Evolutionary conservation across 148 eudicot species (phyloP), one percentile per base, ranked within the genome.

Genomic region (Selenicereus undatus): DNA sequence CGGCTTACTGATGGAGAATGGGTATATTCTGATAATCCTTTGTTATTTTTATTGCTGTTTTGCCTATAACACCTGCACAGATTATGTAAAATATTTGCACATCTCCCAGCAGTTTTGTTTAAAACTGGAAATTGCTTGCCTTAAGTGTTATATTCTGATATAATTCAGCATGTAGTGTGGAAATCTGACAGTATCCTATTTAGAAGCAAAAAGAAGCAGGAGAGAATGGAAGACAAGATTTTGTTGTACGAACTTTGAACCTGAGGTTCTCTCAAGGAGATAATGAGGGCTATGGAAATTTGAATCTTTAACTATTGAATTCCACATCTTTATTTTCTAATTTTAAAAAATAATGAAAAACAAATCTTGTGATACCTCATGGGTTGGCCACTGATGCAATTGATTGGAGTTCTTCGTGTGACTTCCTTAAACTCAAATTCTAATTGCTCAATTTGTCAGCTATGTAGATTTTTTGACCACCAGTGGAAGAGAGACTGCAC

Each of bases 1-100:
- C 95, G 93, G 72, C 83, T 96, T 76, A 86, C 75, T 78, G 87
- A 87, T 78, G 99, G 99, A 82, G 95, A 84, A 79, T 96, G 99
- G 99, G 99, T 95, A 91, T 73, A 80, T 52, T 80, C 77, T 66
- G 48, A 60, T 75, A 58, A 30, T 27, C 39, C 39, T 60, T 14
- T 74, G 42, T 66, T 10, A 76, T 62, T 77, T 27, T 48, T 71
- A 78, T 54, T 69, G n/a, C 74, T 11, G 66, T 32, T 45, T 18
- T 45, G 29, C 21, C 4, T 79, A 27, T 56, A 35, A 50, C 66
- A 35, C n/a, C 35, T 39, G 51, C 16, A 54, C 77, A 74, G 29
- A 21, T 62, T 24, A 2, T 52, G 6, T 60, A 20, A 27, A 10
- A 22, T 8, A 26, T 26, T 43, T 20, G 69, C 58, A 48, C 26